phyloP scores from a whole-genome alignment of 441 rosid genomes.

The Jatropha podagrica region DNA sequence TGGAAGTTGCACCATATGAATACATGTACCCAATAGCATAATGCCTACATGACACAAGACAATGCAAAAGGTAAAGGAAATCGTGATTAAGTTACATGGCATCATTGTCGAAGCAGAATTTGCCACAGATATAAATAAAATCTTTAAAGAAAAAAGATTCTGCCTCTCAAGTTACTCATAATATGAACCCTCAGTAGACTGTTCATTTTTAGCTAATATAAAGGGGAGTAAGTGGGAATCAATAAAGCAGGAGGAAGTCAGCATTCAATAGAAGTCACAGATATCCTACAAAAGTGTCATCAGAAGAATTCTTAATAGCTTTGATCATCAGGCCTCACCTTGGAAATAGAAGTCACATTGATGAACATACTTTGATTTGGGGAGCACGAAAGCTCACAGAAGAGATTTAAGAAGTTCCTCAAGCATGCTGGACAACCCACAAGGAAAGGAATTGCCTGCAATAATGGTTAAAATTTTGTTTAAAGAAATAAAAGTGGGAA shows the following conservation, averaged over 20 bases:
- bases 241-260: neutral
- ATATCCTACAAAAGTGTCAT: neutral
- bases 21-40: neutral
- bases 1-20: neutral
- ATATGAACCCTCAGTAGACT: neutral
- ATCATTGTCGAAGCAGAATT: neutral
- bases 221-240: neutral
- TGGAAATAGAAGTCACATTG: conserved; percentile 66
- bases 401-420: conserved; percentile 85
- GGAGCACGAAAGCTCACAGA: conserved; percentile 93
- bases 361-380: conserved; percentile 90
- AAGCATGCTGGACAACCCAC: conserved; percentile 96
- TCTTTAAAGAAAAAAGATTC: neutral
- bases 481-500: neutral
- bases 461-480: neutral
- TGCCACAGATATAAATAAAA: neutral
- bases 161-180: neutral
- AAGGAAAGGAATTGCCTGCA: conserved; percentile 89
- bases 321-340: conserved; percentile 45
- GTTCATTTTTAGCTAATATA: neutral
- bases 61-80: neutral
- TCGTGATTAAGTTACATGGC: neutral
- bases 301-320: conserved; percentile 7
- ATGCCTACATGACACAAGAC: neutral
- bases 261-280: neutral